A percentile compares a stretch with the other conserved stretches of the same genome.
Conservation (phyloP, 78 protist genomes). For the Dictyostelium intermedium region DNA sequence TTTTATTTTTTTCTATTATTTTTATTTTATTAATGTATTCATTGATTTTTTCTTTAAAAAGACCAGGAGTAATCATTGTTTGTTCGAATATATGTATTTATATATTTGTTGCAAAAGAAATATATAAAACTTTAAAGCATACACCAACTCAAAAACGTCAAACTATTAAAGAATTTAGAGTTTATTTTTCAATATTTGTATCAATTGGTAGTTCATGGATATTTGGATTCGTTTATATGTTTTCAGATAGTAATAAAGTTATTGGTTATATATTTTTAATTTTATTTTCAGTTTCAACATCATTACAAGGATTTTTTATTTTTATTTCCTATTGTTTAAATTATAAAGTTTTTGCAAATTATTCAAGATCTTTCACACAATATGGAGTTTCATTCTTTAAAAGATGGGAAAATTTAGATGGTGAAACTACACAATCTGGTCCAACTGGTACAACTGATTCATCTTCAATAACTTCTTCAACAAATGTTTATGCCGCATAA, state of each 20-base stretch:
- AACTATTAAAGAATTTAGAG: constrained; percentile 71
- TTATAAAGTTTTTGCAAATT: constrained; percentile 40
- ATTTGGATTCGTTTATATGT: constrained; percentile 73
- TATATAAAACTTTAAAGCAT: constrained; percentile 65
- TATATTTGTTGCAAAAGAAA: constrained; percentile 77
- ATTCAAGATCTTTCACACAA: constrained; percentile 10
- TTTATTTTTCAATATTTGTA: constrained; percentile 54
- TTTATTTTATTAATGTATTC: too few relatives aligned
- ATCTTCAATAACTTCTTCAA: not conserved
- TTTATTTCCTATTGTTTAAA: constrained; percentile 71
- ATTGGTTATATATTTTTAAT: constrained; percentile 55
- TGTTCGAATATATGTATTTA: constrained; percentile 71
- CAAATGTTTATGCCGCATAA: not conserved
- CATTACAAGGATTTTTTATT: constrained; percentile 79
- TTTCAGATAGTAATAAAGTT: not conserved
- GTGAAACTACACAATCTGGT: not conserved
- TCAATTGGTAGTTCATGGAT: constrained; percentile 69
- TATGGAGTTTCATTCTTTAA: constrained; percentile 37
- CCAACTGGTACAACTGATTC: not conserved
- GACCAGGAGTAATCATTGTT: constrained; percentile 71
- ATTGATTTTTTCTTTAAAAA: not conserved
- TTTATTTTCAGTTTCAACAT: constrained; percentile 67
- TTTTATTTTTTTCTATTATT: not conserved
- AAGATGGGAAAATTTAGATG: constrained; percentile 57
- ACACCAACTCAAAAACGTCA: constrained; percentile 73